These are phyloP conservation scores for Leucoagaricus sp. DNA, from an alignment of 1,284 basidiomycete genomes.

Conservation along the genomic window DNA sequence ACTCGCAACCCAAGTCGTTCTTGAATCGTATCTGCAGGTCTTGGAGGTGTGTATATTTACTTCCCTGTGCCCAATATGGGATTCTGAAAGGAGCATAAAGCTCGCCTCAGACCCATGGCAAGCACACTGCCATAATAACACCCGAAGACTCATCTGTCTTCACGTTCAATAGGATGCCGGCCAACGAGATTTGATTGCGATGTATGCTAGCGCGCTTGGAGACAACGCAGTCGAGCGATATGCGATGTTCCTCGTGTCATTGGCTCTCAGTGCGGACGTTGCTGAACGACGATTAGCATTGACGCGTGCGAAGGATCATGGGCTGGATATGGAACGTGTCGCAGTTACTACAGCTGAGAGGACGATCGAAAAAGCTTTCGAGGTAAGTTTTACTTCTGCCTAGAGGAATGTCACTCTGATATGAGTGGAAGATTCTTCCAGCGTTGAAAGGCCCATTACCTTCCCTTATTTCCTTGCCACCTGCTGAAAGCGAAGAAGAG, in stretches of 20 bases:
- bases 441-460: constrained; percentile 62
- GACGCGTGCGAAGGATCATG: constrained; percentile 79
- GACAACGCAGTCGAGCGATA: constrained; percentile 92
- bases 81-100: too few species aligned
- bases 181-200: constrained; percentile 85
- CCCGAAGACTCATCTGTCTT: too few species aligned
- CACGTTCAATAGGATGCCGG: constrained; percentile 57
- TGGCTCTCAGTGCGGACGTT: constrained; percentile 71
- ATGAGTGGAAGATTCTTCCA: constrained; percentile 47
- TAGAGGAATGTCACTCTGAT: background rate
- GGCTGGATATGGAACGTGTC: constrained; percentile 81
- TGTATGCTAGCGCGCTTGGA: constrained; percentile 93
- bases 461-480: constrained; percentile 52
- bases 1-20: constrained; percentile 76
- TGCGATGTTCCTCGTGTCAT: constrained; percentile 85
- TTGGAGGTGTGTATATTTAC: constrained; percentile 61
- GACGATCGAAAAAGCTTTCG: constrained; percentile 74
- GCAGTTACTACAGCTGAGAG: constrained; percentile 82
- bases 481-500: constrained; percentile 58
- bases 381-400: constrained; percentile 43
- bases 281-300: constrained; percentile 76
- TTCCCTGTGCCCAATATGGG: too few species aligned
- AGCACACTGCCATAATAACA: too few species aligned
- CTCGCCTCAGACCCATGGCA: too few species aligned
- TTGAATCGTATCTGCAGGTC: constrained; percentile 89